phyloP scores from a whole-genome alignment of 305 asterid species.

The Fraxinus ornus region DNA sequence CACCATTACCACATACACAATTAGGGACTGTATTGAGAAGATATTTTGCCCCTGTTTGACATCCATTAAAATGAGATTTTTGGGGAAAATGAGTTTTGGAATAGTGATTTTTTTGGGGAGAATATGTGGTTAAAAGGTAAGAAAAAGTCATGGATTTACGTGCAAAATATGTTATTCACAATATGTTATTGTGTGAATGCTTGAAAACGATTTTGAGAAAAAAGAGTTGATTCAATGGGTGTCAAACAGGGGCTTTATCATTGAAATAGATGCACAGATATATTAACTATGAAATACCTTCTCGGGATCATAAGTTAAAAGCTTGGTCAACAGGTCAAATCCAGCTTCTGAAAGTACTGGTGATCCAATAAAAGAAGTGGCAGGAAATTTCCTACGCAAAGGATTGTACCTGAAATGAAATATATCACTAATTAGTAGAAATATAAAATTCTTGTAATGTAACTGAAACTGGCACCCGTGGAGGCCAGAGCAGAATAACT shows the following conservation, averaged over 20 bases:
- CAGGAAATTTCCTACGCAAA: conserved; percentile 67
- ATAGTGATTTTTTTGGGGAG: neutral
- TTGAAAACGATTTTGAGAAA: neutral
- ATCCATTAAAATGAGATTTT: neutral
- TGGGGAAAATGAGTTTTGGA: neutral
- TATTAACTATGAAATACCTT: conserved; percentile 44
- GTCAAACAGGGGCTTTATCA: neutral
- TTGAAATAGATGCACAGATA: neutral
- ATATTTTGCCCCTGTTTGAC: neutral
- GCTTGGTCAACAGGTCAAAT: conserved; percentile 79
- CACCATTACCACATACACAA: conserved; percentile 11
- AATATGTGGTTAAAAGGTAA: neutral
- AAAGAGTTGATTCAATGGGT: neutral
- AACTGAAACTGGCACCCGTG: conserved; percentile 25
- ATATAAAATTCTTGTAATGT: conserved; percentile 25
- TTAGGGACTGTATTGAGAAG: neutral
- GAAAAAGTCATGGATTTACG: neutral
- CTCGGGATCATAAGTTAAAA: conserved; percentile 76
- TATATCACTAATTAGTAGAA: conserved; percentile 46
- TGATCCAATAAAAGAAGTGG: conserved; percentile 64
- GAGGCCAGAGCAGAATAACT: conserved; percentile 77
- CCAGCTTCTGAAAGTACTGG: conserved; percentile 92
- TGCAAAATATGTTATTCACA: no score
- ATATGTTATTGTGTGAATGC: neutral
- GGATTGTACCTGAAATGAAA: conserved; percentile 66